phyloP scores from a whole-genome alignment of 129 eudicot species.

The Escallonia rubra region DNA sequence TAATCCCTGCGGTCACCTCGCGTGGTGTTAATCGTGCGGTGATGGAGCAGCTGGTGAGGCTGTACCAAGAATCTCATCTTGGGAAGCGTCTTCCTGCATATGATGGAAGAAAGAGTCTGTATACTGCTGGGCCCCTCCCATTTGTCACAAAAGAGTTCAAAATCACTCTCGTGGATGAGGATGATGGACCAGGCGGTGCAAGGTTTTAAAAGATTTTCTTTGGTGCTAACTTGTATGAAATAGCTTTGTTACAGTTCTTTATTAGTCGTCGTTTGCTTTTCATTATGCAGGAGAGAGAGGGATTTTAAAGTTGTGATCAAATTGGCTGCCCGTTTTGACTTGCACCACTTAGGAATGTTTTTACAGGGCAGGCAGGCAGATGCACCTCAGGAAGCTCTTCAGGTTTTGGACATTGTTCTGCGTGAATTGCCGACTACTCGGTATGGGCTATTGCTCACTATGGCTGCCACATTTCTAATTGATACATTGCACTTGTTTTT shows the following conservation, averaged over 20 bases:
- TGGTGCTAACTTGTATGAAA: neutral
- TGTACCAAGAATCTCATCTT: conserved; percentile 71
- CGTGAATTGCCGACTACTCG: conserved; percentile 76
- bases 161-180: conserved; percentile 73
- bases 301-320: conserved; percentile 81
- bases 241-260: neutral
- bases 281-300: conserved; percentile 62
- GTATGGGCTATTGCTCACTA: conserved; percentile 23
- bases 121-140: conserved; percentile 93
- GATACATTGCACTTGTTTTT: neutral
- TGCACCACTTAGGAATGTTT: conserved; percentile 82
- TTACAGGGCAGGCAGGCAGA: conserved; percentile 81
- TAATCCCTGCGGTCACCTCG: conserved; percentile 81
- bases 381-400: conserved; percentile 97
- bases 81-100: conserved; percentile 91
- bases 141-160: conserved; percentile 67
- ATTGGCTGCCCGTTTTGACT: conserved; percentile 75
- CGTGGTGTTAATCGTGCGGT: conserved; percentile 94
- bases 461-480: neutral
- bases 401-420: conserved; percentile 90
- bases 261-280: neutral
- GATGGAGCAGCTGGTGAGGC: conserved; percentile 62
- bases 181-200: conserved; percentile 72
- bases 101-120: conserved; percentile 92
- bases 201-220: conserved; percentile 27